Evolutionary conservation across 2,329 filamentous ascomycete species (phyloP).

Genomic region (Ilyonectria sp.): DNA sequence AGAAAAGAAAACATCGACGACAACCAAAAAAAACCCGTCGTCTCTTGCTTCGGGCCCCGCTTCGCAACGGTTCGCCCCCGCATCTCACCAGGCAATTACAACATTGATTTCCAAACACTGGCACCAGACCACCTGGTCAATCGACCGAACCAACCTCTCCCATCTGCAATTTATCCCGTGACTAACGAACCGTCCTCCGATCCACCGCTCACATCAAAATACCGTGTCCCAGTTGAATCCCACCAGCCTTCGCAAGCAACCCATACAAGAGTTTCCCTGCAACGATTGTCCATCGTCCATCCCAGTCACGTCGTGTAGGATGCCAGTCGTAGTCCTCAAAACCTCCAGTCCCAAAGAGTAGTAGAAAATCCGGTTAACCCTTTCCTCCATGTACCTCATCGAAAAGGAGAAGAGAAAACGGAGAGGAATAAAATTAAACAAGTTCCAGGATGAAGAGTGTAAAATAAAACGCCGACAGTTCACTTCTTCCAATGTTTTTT

Average conservation of each 20-base stretch:
- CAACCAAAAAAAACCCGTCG: conserved; percentile 37
- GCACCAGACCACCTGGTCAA: conserved; percentile 14
- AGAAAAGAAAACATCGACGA: conserved; percentile 32
- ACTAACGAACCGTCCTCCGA: conserved; percentile 23
- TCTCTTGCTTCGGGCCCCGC: conserved; percentile 29
- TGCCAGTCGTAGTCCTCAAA: conserved; percentile 31
- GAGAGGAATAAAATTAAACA: conserved; percentile 45
- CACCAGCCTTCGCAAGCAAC: conserved; percentile 21
- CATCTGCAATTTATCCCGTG: conserved; percentile 33
- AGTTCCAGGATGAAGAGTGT: conserved; percentile 37
- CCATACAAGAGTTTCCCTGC: conserved; percentile 23
- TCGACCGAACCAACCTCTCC: conserved; percentile 22
- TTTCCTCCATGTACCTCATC: conserved; percentile 36
- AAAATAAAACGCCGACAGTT: conserved; percentile 36
- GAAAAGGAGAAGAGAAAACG: conserved; percentile 32
- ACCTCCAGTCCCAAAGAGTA: conserved; percentile 42
- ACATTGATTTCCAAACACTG: conserved; percentile 25
- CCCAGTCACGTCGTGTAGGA: conserved; percentile 32
- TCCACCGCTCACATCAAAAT: conserved; percentile 16
- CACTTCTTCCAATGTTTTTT: conserved; percentile 37
- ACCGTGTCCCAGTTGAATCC: conserved; percentile 29
- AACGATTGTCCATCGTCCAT: conserved; percentile 36
- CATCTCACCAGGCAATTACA: conserved; percentile 43
- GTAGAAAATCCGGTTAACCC: conserved; percentile 33
- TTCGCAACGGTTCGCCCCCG: conserved; percentile 33